Evolutionary conservation across 345 rosid genomes (phyloP), one percentile per base, ranked within the genome.

Genomic region (Camelina sativa): DNA sequence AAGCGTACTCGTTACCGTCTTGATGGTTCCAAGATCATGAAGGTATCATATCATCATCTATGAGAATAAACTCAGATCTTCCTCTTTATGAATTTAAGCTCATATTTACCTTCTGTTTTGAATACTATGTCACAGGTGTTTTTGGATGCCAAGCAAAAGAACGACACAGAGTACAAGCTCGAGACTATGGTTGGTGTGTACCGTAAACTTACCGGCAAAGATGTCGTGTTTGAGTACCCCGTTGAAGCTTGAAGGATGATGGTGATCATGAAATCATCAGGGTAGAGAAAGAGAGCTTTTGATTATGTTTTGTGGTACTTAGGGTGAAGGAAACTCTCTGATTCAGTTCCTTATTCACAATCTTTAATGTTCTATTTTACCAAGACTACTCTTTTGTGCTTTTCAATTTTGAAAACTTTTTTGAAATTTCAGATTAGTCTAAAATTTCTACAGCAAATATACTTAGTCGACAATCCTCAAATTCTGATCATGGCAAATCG

Each of bases 171-270:
- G 69, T 87, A 87, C 86, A 90, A 92, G 80, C 82, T 90, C 46
- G 95, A 90, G 67, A 77, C 95, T 0, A 83, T 87, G 81, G 59
- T 88, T 1, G 95, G 89, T 55, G 97, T 90, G 32, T 92, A 90
- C 93, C 79, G 96, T 50, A 90, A 90, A 85, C 96, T 92, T 67
- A 86, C 93, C 0, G 97, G 95, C 44, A 92, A 82, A 46, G 98
- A 92, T 63, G 98, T 92, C 2, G 92, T 86, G 41, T 92, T 92
- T 46, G 98, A 92, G 37, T 92, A 82, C 73, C 96, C 98, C 0
- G 50, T 81, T 4, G 95, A 89, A 70, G 90, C 91, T 28, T 92
- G 84, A 86, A 77, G 64, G 66, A 19, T 47, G 20, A 17, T 12
- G 50, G 47, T 71, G 48, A 63, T 71, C 53, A 76, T 46, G 46